Conservation (phyloP, 148 eudicot genomes). For the Cornus suecica region DNA sequence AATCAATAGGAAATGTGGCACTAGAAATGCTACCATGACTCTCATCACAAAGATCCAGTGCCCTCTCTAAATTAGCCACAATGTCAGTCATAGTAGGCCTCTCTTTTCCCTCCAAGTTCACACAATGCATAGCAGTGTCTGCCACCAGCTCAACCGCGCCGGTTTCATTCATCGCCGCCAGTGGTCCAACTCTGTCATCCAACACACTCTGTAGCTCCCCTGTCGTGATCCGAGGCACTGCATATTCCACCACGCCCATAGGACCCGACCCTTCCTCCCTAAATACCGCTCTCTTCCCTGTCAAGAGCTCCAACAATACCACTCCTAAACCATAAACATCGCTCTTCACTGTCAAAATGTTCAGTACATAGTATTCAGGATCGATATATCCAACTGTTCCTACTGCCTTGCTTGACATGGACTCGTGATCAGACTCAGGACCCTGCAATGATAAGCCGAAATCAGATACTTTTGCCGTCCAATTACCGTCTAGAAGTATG, state of each 20-base stretch:
- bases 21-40: conserved; percentile 38
- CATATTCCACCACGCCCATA: conserved; percentile 50
- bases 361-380: conserved; percentile 52
- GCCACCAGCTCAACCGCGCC: conserved; percentile 64
- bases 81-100: conserved; percentile 57
- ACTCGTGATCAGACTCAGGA: conserved; percentile 29
- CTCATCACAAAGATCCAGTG: conserved; percentile 44
- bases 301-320: conserved; percentile 54
- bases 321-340: conserved; percentile 69
- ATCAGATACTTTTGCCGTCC: conserved; percentile 62
- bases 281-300: conserved; percentile 58
- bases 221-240: conserved; percentile 37
- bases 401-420: conserved; percentile 33
- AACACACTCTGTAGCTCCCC: conserved; percentile 52
- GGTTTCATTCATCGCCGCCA: conserved; percentile 39
- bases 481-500: conserved; percentile 51
- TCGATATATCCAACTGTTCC: conserved; percentile 69
- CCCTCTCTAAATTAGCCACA: conserved; percentile 58
- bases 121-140: conserved; percentile 53
- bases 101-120: conserved; percentile 52
- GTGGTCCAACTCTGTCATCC: conserved; percentile 47
- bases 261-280: conserved; percentile 38
- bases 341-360: conserved; percentile 53
- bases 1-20: conserved; percentile 12
- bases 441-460: conserved; percentile 50